These are phyloP conservation scores for Colletotrichum filicis DNA, from an alignment of 2,329 filamentous ascomycete species.

Conservation along the genomic window DNA sequence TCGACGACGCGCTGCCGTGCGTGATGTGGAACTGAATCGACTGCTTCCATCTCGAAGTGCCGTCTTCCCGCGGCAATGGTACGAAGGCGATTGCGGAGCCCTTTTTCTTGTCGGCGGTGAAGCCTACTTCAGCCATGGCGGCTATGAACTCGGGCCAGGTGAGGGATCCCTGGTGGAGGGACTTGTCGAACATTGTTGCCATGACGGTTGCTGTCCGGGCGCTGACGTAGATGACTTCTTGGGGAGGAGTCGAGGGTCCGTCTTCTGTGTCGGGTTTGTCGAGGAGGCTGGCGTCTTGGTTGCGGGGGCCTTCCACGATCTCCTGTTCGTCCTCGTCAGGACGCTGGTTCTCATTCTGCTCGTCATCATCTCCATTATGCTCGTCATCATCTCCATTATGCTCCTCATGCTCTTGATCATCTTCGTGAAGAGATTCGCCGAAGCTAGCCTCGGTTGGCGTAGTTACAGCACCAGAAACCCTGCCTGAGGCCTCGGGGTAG, in stretches of 20 bases:
- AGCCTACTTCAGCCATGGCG: constrained; percentile 54
- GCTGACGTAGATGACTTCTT: constrained; percentile 48
- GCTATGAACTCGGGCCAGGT: constrained; percentile 51
- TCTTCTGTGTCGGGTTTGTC: not conserved
- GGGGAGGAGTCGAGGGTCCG: not conserved
- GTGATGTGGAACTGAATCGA: constrained; percentile 48
- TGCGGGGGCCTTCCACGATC: not conserved
- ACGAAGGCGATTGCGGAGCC: constrained; percentile 55
- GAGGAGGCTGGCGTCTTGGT: not conserved
- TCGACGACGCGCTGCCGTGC: constrained; percentile 49
- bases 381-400: not conserved
- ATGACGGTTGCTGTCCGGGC: constrained; percentile 51
- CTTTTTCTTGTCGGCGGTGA: constrained; percentile 52
- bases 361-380: not conserved
- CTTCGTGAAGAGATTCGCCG: not conserved
- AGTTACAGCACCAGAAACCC: not conserved
- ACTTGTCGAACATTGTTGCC: constrained; percentile 46
- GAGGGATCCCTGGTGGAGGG: constrained; percentile 44
- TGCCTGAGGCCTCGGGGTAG: not conserved
- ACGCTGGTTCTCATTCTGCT: not conserved
- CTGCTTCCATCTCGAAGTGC: constrained; percentile 37
- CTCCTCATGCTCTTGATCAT: not conserved
- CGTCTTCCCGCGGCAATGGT: constrained; percentile 39
- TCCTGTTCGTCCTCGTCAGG: not conserved
- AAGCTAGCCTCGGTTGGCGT: not conserved